Base-by-base conservation (phyloP, 495 filamentous ascomycete species). In the Talaromyces adpressus region DNA sequence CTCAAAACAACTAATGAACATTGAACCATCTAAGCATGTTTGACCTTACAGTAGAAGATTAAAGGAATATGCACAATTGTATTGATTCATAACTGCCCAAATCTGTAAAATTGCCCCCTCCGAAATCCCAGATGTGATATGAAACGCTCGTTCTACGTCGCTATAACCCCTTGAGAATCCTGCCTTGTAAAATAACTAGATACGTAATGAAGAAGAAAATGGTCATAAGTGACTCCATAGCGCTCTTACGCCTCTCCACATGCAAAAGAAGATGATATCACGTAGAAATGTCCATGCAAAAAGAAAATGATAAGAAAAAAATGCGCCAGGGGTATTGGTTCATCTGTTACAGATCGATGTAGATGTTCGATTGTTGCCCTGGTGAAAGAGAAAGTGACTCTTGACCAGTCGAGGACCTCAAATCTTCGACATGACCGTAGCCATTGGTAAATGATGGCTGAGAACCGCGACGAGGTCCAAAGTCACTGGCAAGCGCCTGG, bases 401-500 rank as follows among this genome's bases (percentile, higher is more conserved):
- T 11, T 52, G 41, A 11, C 60, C 45, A 11, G 60, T 29, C 6
- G 60, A 32, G 25, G 45, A 51, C n/a, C 45, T 18, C 16, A 51
- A n/a, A 41, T 34, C 60, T 25, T 49, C 60, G 16, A 30, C 41
- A 32, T 56, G 52, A 2, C n/a, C 4, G 25, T 51, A 62, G 3
- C 60, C 60, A 53, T 62, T 67, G 14, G 51, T 66, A 22, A 69
- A 64, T 27, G 69, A 68, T 22, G 68, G 62, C 47, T 68, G 68
- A 60, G 63, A 62, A 30, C 72, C 73, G 20, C 64, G 63, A 25
- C 70, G 66, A 45, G 67, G 65, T 18, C 64, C 51, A 14, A 70
- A 66, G 47, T 67, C 62, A 1, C 61, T 29, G 6, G 62, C 69
- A 12, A 76, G 56, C 6, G 71, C 67, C 25, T 69, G 74, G 20